Conservation (phyloP, 176 grass and related monocot genomes). For the Ananas comosus region DNA sequence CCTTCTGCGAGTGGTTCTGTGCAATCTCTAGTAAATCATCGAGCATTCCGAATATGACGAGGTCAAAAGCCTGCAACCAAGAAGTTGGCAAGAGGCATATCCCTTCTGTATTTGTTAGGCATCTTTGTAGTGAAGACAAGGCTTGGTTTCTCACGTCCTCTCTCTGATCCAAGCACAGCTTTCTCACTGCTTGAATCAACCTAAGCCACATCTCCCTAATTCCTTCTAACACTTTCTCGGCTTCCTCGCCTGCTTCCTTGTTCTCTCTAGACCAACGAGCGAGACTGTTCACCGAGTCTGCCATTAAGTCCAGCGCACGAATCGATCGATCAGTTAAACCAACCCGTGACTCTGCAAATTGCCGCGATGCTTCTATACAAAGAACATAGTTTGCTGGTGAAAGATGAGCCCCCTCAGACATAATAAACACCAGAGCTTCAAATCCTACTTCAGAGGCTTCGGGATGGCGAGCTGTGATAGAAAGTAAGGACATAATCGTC, state of each 20-base stretch:
- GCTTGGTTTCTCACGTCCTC: constrained; percentile 94
- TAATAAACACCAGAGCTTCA: constrained; percentile 77
- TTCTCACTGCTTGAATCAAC: constrained; percentile 68
- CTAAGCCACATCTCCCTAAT: constrained; percentile 97
- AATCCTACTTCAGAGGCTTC: constrained; percentile 89
- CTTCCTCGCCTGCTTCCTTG: constrained; percentile 54
- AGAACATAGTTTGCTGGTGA: constrained; percentile 64
- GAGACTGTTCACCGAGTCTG: constrained; percentile 55
- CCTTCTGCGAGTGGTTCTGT: constrained; percentile 82
- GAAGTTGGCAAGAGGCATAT: constrained; percentile 52
- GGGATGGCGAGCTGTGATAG: constrained; percentile 86
- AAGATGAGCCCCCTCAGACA: constrained; percentile 79
- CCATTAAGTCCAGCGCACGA: constrained; percentile 78
- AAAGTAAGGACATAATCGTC: constrained; percentile 70
- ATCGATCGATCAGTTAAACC: constrained; percentile 65
- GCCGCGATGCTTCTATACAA: constrained; percentile 77
- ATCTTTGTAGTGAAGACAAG: constrained; percentile 59
- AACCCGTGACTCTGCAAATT: constrained; percentile 86
- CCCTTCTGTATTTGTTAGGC: constrained; percentile 55
- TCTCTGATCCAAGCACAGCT: constrained; percentile 79
- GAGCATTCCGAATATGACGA: constrained; percentile 64
- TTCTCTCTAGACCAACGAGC: constrained; percentile 59
- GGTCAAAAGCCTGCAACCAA: constrained; percentile 85
- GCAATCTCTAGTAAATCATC: constrained; percentile 76
- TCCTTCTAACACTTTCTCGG: constrained; percentile 57